Evolutionary conservation across 2,329 filamentous ascomycete genomes (phyloP).

Genomic region (Dryadomyces quercivorus): DNA sequence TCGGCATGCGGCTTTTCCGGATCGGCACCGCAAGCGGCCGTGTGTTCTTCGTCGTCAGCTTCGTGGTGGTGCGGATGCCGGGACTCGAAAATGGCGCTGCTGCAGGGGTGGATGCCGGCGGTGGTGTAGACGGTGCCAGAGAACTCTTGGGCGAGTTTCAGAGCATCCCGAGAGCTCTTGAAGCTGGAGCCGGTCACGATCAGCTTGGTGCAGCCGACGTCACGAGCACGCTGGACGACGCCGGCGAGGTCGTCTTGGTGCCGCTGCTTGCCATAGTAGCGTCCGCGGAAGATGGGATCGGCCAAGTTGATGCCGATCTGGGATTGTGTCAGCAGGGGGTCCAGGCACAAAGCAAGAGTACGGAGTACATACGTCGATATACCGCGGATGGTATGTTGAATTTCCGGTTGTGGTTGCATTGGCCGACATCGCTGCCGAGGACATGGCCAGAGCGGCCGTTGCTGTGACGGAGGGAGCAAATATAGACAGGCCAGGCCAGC

Average conservation of each 20-base stretch:
- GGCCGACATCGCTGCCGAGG: slow-evolving; percentile 10
- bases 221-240: slow-evolving; percentile 65
- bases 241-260: slow-evolving; percentile 64
- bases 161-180: slow-evolving; percentile 60
- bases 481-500: neutral
- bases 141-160: slow-evolving; percentile 61
- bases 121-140: slow-evolving; percentile 78
- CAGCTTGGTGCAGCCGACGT: slow-evolving; percentile 75
- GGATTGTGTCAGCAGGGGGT: slow-evolving; percentile 2
- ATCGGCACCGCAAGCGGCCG: slow-evolving; percentile 41
- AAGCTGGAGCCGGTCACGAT: slow-evolving; percentile 91
- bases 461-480: neutral
- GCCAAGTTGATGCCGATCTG: slow-evolving; percentile 91
- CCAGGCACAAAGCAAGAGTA: neutral
- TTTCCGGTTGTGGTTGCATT: slow-evolving; percentile 5
- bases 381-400: slow-evolving; percentile 34
- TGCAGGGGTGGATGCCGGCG: slow-evolving; percentile 88
- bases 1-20: slow-evolving; percentile 32
- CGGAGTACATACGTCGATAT: slow-evolving; percentile 43
- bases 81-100: slow-evolving; percentile 63
- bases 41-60: slow-evolving; percentile 29
- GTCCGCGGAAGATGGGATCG: slow-evolving; percentile 77
- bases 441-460: slow-evolving; percentile 9
- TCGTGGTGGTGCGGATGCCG: slow-evolving; percentile 30
- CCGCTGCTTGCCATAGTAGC: slow-evolving; percentile 66